Evolutionary conservation across 2,329 filamentous ascomycete species (phyloP), one percentile per base, ranked within the genome.

Genomic region (Epichloe bromicola): DNA sequence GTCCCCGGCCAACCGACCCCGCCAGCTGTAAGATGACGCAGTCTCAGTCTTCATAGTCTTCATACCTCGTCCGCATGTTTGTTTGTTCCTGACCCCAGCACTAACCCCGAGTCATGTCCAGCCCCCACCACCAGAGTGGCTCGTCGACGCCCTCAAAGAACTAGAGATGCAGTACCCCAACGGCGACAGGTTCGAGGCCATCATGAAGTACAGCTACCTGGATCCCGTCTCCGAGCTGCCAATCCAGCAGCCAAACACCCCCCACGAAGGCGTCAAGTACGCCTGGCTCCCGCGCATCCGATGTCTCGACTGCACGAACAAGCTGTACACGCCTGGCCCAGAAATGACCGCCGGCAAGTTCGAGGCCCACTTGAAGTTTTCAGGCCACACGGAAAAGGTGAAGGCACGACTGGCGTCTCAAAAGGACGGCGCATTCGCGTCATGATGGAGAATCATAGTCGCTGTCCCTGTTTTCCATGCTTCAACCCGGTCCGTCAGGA

Each of bases 271-370:
- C 55, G 73, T 88, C 54, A 86, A 85, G 60, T 88, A 85, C 59
- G 86, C 86, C 68, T 97, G 85, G 68, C 74, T 95, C 47, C 93
- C 93, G 8, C 78, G 93, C 48, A 96, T 98, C 56, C 79, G 88
- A 53, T 98, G 93, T 65, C 80, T 85, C 45, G 93, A 98, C 66
- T 97, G 93, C 64, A 88, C 88, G 0, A 88, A 88, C 33, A 97
- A 96, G 67, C 73, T 95, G 11, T 98, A 98, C 67, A 95, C 90
- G 0, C 88, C 90, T 0, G 87, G 89, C 0, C 88, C 90, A 0
- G 88, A 85, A 23, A 85, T 79, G 64, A 89, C 88, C 2, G 86
- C 91, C 5, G 83, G 83, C 44, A 95, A 95, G 63, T 98, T 98
- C 56, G 88, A 95, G 68, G 82, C 94, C 1, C 93, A 98, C 70